phyloP scores from a whole-genome alignment of 2,329 filamentous ascomycete genomes.

The Trichoderma hamatum region DNA sequence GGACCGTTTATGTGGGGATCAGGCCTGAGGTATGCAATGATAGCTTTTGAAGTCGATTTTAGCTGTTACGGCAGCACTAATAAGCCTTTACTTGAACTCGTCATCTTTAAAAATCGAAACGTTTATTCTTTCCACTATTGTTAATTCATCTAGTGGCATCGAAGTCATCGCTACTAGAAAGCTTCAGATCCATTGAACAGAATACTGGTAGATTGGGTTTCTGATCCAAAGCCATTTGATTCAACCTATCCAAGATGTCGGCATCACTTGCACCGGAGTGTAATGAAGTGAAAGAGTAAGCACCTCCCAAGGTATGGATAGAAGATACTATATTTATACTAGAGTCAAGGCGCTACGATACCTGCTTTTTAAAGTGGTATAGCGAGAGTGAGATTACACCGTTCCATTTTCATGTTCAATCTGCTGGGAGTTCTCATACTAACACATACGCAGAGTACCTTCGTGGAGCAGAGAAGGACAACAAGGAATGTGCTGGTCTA shows the following conservation, averaged over 20 bases:
- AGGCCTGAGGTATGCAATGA: slow-evolving; percentile 17
- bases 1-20: background rate
- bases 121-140: background rate
- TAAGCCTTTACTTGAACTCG: background rate
- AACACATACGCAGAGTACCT: slow-evolving; percentile 71
- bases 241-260: slow-evolving; percentile 64
- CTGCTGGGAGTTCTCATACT: background rate
- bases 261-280: slow-evolving; percentile 93
- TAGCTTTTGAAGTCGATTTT: background rate
- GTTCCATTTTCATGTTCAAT: slow-evolving; percentile 28
- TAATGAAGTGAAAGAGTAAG: slow-evolving; percentile 93
- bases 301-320: slow-evolving; percentile 11
- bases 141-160: background rate
- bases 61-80: background rate
- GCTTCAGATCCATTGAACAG: background rate
- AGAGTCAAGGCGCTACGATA: slow-evolving; percentile 78
- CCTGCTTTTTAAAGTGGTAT: slow-evolving; percentile 98
- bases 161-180: background rate
- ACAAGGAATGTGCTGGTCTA: slow-evolving; percentile 79
- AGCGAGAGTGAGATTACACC: slow-evolving; percentile 76
- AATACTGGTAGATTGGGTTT: background rate
- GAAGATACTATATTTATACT: background rate
- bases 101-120: background rate
- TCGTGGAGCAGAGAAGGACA: slow-evolving; percentile 76
- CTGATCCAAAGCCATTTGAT: background rate